Conservation (phyloP, 768 basidiomycete species). For the Suillus tomentosus region DNA sequence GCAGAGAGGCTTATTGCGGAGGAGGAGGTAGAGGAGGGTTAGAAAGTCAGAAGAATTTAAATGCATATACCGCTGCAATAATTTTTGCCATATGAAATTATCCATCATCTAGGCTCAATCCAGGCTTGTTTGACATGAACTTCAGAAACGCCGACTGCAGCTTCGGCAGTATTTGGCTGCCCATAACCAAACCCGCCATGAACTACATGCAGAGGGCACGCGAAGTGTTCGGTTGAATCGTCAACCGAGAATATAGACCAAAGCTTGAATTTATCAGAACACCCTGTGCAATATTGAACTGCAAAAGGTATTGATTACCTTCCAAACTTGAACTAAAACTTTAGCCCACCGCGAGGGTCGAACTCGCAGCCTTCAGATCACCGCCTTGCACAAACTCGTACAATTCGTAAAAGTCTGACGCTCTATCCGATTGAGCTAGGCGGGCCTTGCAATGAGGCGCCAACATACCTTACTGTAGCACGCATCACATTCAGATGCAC, state of each 20-base stretch:
- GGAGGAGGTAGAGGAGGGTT: conserved; percentile 60
- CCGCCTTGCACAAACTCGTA: conserved; percentile 39
- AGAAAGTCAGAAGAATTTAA: neutral
- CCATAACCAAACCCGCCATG: no score
- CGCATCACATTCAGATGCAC: neutral
- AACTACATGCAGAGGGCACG: no score
- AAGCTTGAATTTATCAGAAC: no score
- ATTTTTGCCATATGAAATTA: neutral
- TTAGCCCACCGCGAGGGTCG: conserved; percentile 66
- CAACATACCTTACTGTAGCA: neutral
- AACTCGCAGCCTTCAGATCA: conserved; percentile 56
- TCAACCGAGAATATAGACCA: no score
- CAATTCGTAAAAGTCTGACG: conserved; percentile 54
- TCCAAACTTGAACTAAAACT: neutral
- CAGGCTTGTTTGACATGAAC: neutral
- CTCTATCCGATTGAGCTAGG: conserved; percentile 56
- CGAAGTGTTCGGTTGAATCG: no score
- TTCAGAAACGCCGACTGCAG: neutral
- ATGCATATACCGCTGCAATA: neutral
- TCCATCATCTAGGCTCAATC: neutral
- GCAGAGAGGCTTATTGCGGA: conserved; percentile 92
- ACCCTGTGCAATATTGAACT: no score
- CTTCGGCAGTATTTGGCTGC: neutral
- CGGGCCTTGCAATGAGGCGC: conserved; percentile 31
- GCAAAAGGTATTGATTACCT: no score